Evolutionary conservation across 2,329 filamentous ascomycete species (phyloP), one percentile per base, ranked within the genome.

Genomic region (Hypomyces perniciosus): DNA sequence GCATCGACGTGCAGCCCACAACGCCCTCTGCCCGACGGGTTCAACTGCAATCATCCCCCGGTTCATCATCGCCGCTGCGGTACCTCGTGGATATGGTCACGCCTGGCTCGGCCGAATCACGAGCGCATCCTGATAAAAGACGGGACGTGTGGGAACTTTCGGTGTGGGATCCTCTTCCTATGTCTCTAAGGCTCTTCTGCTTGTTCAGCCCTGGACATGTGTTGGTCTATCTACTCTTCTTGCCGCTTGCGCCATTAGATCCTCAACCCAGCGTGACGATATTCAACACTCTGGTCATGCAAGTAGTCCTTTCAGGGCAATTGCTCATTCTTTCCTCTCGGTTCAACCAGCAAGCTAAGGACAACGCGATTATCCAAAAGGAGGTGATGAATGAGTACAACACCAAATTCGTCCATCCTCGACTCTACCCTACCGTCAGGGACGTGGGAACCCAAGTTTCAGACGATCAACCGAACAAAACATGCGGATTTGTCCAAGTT

Each of bases 361-460:
- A 99, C 67, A 82, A 81, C 2, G 78, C 84, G 2, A 78, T 96
- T 43, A 86, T 99, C 52, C 90, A 95, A 59, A 90, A 86, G 60
- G 88, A 97, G 68, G 92, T 97, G 5, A 78, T 97, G 70, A 85
- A 90, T 65, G 93, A 99, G 70, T 99, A 99, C 65, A 90, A 97
- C 65, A 88, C 83, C 59, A 99, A 99, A 72, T 96, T 86, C 63
- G 93, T 99, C 1, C 90, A 95, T 62, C 93, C 93, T 2, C 80
- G 85, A 8, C 80, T 95, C n/a, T 88, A 95, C 59, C 88, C 86
- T 6, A 75, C 87, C 5, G 88, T 95, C 57, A 72, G 80, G 48
- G 79, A 83, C 81, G 90, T 92, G 1, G 87, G 83, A 5, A 93
- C 87, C 1, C 92, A 97, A 66, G 85, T 86, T 52, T 82, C 81